Evolutionary conservation across 2,329 filamentous ascomycete species (phyloP), one percentile per base, ranked within the genome.

Genomic region (Achaetomium macrosporum): DNA sequence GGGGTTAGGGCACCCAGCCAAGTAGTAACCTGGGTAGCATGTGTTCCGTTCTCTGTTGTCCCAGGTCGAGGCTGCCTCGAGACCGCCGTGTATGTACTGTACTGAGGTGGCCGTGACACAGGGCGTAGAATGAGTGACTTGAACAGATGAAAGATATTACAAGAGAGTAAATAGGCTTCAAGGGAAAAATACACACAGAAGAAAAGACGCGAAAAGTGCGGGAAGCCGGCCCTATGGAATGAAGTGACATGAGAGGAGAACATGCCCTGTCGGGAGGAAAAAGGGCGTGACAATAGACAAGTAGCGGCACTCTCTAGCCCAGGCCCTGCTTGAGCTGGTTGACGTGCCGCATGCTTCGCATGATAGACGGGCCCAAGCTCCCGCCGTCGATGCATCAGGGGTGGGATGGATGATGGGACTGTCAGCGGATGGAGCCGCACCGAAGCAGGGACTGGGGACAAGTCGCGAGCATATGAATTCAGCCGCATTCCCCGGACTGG

Each of bases 141-240:
- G 56, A 31, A 46, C 10, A 51, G 19, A 53, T 39, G 47, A 56
- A 54, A 20, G 39, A n/a, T 57, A 54, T 54, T 58, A 58, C 37
- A 50, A 47, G 13, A 51, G 37, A 46, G 15, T 30, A 42, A 4
- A 17, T 31, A 43, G 30, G 30, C 5, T n/a, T 40, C 5, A 29
- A 41, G 41, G 29, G n/a, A n/a, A 6, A 20, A 33, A 42, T 16
- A 54, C 42, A 48, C 53, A 55, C 40, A 58, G 47, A 55, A 52
- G 36, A 57, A 45, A 55, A 48, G 37, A 52, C 33, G 36, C 53
- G 57, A 56, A 41, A 48, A 36, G 42, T 56, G 56, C 37, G 55
- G 61, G 59, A 60, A 60, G 57, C 63, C 64, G 47, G 61, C 59
- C 61, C 64, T 61, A 51, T 50, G 54, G 12, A 40, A 58, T 35